phyloP scores from a whole-genome alignment of 306 rosid genomes.

The Pterocarpus santalinus region DNA sequence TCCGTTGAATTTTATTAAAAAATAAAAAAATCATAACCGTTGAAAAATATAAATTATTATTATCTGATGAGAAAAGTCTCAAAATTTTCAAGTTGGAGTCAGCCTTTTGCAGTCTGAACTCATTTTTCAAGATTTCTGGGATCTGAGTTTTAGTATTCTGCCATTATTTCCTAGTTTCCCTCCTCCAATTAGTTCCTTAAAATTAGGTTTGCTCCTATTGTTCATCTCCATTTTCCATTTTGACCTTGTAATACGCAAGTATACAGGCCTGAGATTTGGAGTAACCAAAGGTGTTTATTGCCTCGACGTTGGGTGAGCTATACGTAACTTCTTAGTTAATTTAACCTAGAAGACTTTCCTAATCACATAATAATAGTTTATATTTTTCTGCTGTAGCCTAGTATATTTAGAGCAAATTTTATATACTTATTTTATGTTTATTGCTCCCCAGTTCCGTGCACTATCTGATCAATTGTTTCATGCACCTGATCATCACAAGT shows the following conservation, averaged over 20 bases:
- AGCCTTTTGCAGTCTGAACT: neutral
- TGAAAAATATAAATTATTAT: conserved; percentile 32
- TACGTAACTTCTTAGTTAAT: neutral
- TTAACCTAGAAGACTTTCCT: conserved; percentile 11
- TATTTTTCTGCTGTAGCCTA: neutral
- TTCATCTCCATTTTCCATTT: neutral
- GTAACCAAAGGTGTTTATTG: neutral
- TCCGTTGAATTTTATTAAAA: too few relatives aligned
- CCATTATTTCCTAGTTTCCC: conserved; percentile 32
- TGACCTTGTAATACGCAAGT: conserved; percentile 7
- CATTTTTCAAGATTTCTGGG: neutral
- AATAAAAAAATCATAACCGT: neutral
- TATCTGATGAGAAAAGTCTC: conserved; percentile 4
- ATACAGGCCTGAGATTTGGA: conserved; percentile 12
- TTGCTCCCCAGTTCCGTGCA: conserved; percentile 71
- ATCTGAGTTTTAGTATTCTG: neutral
- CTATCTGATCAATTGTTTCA: conserved; percentile 78
- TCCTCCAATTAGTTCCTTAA: conserved; percentile 23
- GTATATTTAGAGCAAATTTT: conserved; percentile 17
- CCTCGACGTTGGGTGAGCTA: conserved; percentile 8
- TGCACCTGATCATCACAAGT: conserved; percentile 65
- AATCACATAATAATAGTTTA: conserved; percentile 29
- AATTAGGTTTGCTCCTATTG: neutral
- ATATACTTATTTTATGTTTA: conserved; percentile 13
- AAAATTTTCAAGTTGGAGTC: neutral